phyloP scores from a whole-genome alignment of 805 yeast species.

The Pichia deserticola region DNA sequence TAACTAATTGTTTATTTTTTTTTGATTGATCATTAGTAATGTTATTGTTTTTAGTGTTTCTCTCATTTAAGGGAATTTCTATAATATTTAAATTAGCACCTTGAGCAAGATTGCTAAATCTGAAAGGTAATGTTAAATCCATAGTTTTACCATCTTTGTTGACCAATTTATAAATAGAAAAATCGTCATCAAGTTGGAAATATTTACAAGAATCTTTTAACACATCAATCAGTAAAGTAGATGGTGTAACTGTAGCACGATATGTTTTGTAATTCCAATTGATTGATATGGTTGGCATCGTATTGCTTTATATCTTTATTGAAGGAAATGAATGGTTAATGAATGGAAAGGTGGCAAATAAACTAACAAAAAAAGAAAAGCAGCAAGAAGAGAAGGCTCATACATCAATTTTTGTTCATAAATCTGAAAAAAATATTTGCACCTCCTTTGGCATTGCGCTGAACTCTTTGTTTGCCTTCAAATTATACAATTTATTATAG shows the following conservation, averaged over 20 bases:
- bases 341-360: neutral
- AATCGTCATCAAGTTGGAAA: constrained; percentile 23
- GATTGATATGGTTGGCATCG: neutral
- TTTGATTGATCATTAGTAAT: neutral
- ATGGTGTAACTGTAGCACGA: neutral
- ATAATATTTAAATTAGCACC: constrained; percentile 35
- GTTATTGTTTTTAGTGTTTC: neutral
- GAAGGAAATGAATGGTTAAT: neutral
- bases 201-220: constrained; percentile 25
- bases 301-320: neutral
- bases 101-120: constrained; percentile 35
- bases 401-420: no score
- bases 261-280: neutral
- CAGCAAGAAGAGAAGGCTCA: no score
- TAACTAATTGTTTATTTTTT: neutral
- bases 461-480: no score
- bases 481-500: no score
- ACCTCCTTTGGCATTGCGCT: no score
- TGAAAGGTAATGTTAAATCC: constrained; percentile 33
- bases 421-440: no score
- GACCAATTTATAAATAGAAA: constrained; percentile 1
- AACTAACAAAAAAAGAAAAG: no score
- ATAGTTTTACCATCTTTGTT: constrained; percentile 12
- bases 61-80: neutral
- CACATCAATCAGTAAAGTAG: constrained; percentile 29